Percentiles rank a stretch among this genome's conserved stretches.
phyloP scores from a whole-genome alignment of 1,139 yeast species.

The Candida glucosophila region DNA sequence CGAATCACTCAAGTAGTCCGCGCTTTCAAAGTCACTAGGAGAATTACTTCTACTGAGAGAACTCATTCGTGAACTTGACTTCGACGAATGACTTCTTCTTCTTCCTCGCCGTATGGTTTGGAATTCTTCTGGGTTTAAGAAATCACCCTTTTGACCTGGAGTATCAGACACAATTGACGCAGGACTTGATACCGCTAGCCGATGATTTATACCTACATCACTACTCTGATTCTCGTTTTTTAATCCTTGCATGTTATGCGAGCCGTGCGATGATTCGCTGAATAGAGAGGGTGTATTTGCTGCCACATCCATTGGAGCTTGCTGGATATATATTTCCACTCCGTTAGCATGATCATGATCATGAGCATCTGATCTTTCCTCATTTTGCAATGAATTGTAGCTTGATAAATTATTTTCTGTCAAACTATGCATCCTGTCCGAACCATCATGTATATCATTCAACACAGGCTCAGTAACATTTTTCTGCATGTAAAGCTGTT shows the following conservation, averaged over 20 bases:
- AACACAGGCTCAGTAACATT: not conserved
- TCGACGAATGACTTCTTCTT: conserved; percentile 19
- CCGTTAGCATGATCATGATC: too few relatives aligned
- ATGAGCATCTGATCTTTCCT: conserved; percentile 7
- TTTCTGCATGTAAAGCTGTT: not conserved
- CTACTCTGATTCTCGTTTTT: conserved; percentile 3
- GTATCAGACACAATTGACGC: conserved; percentile 9
- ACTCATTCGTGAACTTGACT: conserved; percentile 9
- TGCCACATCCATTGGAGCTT: conserved; percentile 26
- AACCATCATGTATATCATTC: conserved; percentile 2
- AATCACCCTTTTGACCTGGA: conserved; percentile 7
- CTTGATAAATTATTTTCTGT: conserved; percentile 21
- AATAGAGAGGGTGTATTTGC: conserved; percentile 37
- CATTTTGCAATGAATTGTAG: conserved; percentile 9
- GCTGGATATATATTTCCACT: conserved; percentile 24
- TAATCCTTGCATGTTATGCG: conserved; percentile 5
- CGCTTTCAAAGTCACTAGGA: conserved; percentile 5
- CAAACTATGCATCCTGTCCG: conserved; percentile 7
- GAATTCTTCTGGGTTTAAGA: conserved; percentile 29
- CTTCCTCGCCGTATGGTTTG: conserved; percentile 26
- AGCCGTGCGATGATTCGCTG: conserved; percentile 32
- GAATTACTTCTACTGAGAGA: conserved; percentile 10
- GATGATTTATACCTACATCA: conserved; percentile 13
- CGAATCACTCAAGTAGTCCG: conserved; percentile 9
- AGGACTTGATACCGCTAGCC: conserved; percentile 10